Base-by-base conservation (phyloP, 306 rosid species). In the Oemleria cerasiformis region DNA sequence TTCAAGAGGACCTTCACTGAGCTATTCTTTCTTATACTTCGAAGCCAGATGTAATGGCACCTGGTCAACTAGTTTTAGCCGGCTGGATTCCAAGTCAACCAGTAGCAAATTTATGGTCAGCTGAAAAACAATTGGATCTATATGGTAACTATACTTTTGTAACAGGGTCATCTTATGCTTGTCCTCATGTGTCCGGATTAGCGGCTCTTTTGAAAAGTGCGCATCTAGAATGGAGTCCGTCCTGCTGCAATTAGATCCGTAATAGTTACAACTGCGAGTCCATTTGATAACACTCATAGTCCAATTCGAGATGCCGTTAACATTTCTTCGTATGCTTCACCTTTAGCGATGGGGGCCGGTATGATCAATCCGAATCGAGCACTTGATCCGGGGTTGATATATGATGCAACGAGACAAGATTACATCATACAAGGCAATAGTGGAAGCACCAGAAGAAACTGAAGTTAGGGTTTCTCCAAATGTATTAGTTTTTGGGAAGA, bases 1-100 rank as follows among this genome's bases (percentile, higher is more conserved):
- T 62, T 75, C 88, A 23, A 81, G 88, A 76, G 86, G 86, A 9
- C 84, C 80, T 16, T 82, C 81, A 58, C 62, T 45, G n/a, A 71
- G 59, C 54, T 63, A 20, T 65, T 73, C 71, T 2, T 57, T 73
- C 25, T n/a, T n/a, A n/a, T n/a, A 49, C 79, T 34, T 50, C 72
- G 75, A 56, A 73, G 48, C 77, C 30, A 9, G 63, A 50, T 20
- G 3, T 73, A 12, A 73, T 63, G 70, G 63, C 82, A 13, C 82
- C 80, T 1, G 86, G 82, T 0, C 30, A 78, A 1, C 42, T 41
- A 0, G 67, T 81, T 60, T 67, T 81, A 43, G 86, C 82, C 23
- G 78, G 80, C 21, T 78, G 20, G 75, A 7, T 38, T 14, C 53
- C 53, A n/a, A n/a, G n/a, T n/a, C n/a, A n/a, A n/a, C n/a, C n/a